Evolutionary conservation across 2,329 filamentous ascomycete species (phyloP), one percentile per base, ranked within the genome.

Genomic region (Cytospora chrysosperma): DNA sequence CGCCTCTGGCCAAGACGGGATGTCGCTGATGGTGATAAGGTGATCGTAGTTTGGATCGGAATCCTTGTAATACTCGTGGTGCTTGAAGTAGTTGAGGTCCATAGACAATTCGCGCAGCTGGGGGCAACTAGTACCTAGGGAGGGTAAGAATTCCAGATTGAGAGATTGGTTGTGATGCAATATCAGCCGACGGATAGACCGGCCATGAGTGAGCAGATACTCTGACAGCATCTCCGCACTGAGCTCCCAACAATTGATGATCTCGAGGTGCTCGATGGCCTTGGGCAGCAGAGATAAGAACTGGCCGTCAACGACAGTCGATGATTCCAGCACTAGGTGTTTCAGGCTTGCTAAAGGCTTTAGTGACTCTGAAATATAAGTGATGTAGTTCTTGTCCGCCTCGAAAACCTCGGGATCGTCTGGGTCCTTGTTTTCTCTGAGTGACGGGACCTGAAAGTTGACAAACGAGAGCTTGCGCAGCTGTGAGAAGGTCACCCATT

Each of bases 111-210:
- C 82, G 70, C 88, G 81, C 7, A 98, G 80, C 4, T 82, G 80
- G 0, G 92, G 91, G 71, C 93, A 97, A 1, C 84, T 82, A 4
- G 77, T 74, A 21, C 84, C 86, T 53, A 98, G 76, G 28, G 82
- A 75, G 0, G 86, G 83, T 8, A 95, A 79, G 70, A 97, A 97
- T 0, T 83, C 85, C 49, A 97, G 77, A 69, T 88, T 89, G 47
- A 97, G 79, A 2, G 88, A 87, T 66, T 91, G 88, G 70, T 96
- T 96, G 75, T 96, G 90, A 59, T 89, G 85, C 6, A 97, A 78
- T 1, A 82, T 83, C 9, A 98, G 80, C 43, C 84, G 83, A 59
- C 83, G 82, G 26, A 98, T 78, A n/a, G 85, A 77, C 26, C 78
- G 75, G 0, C 93, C 93, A 69, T 91, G 87, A 0, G 83, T 83